Evolutionary conservation across 2,329 filamentous ascomycete species (phyloP).

Genomic region (Onygenales sp.): DNA sequence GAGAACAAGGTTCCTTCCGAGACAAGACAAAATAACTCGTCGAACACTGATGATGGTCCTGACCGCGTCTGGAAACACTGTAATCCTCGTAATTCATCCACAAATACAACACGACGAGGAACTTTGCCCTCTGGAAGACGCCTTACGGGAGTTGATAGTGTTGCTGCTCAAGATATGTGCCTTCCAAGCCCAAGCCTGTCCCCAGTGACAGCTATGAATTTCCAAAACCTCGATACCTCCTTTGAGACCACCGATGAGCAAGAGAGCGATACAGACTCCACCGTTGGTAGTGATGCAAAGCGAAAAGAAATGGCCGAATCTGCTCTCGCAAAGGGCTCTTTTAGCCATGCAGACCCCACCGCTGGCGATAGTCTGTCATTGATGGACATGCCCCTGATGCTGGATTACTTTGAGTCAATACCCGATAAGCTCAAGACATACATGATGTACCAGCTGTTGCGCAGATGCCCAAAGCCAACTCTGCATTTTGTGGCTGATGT

Average conservation of each 20-base stretch:
- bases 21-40: neutral
- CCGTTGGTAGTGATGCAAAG: constrained; percentile 38
- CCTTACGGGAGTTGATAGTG: constrained; percentile 53
- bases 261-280: constrained; percentile 34
- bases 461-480: constrained; percentile 77
- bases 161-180: constrained; percentile 76
- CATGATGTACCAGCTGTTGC: constrained; percentile 91
- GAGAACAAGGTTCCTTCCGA: neutral
- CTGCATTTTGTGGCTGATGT: constrained; percentile 81
- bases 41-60: neutral
- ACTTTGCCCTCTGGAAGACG: constrained; percentile 19
- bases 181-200: constrained; percentile 91
- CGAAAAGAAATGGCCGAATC: constrained; percentile 17
- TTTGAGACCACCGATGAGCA: constrained; percentile 31
- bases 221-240: constrained; percentile 32
- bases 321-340: constrained; percentile 1
- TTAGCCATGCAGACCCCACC: neutral
- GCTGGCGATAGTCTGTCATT: constrained; percentile 36
- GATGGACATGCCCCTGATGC: constrained; percentile 73
- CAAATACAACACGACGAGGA: constrained; percentile 22
- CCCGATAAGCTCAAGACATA: constrained; percentile 87
- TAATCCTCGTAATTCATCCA: neutral
- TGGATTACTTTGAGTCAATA: constrained; percentile 85
- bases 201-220: constrained; percentile 70
- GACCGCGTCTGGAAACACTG: neutral